phyloP scores from a whole-genome alignment of 257 asterid genomes.

The Salvia rosmarinus region DNA sequence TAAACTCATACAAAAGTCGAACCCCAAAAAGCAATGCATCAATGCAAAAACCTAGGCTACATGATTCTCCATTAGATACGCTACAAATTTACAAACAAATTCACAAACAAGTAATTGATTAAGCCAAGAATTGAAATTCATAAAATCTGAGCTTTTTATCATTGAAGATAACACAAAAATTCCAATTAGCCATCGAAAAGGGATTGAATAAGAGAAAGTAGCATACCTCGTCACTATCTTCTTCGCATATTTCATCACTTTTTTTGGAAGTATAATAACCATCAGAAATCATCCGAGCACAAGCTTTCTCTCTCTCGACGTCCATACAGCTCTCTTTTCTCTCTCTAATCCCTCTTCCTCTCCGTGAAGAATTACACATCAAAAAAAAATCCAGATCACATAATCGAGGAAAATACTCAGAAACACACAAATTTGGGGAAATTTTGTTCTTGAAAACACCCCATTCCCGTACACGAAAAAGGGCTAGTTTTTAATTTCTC shows the following conservation, averaged over 20 bases:
- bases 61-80: conserved; percentile 2
- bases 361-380: conserved; percentile 24
- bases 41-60: conserved; percentile 7
- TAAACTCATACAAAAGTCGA: background rate
- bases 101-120: background rate
- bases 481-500: conserved; percentile 6
- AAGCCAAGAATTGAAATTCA: background rate
- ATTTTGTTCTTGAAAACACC: conserved; percentile 26
- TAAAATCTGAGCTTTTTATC: background rate
- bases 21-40: conserved; percentile 5
- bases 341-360: conserved; percentile 36
- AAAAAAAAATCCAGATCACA: conserved; percentile 12
- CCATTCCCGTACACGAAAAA: conserved; percentile 3
- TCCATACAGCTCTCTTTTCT: background rate
- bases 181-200: conserved; percentile 8
- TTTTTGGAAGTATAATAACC: conserved; percentile 58
- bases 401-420: background rate
- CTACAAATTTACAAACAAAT: conserved; percentile 8
- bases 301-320: conserved; percentile 16
- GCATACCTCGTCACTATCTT: conserved; percentile 65
- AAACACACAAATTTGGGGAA: conserved; percentile 1
- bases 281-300: conserved; percentile 40
- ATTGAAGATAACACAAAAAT: background rate
- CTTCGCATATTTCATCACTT: conserved; percentile 61
- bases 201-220: conserved; percentile 16